Percentiles rank a stretch among this genome's conserved stretches.
Evolutionary conservation across 2,329 filamentous ascomycete genomes (phyloP).

Genomic region (Talaromyces sp.): DNA sequence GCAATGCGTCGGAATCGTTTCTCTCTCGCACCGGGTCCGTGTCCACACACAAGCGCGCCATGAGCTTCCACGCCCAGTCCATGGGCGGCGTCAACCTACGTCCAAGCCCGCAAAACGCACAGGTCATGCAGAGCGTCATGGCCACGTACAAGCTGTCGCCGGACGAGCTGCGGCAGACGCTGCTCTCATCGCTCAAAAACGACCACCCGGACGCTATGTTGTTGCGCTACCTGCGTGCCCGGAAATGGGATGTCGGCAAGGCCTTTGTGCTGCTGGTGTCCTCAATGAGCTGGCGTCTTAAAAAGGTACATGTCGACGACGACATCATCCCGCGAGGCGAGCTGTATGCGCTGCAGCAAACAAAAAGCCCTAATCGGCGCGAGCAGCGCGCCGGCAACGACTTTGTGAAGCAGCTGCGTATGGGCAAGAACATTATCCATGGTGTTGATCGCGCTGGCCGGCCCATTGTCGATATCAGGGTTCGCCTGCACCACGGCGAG

Average conservation of each 20-base stretch:
- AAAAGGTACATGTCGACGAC: constrained; percentile 75
- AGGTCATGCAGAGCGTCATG: constrained; percentile 73
- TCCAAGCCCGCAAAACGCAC: constrained; percentile 47
- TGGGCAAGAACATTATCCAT: constrained; percentile 89
- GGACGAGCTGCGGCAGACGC: constrained; percentile 67
- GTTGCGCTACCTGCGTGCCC: constrained; percentile 71
- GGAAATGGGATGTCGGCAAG: constrained; percentile 89
- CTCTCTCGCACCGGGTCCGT: constrained; percentile 2
- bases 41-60: constrained; percentile 7
- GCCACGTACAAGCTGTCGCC: constrained; percentile 58
- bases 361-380: constrained; percentile 49
- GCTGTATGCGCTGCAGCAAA: constrained; percentile 53
- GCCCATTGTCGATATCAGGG: constrained; percentile 77
- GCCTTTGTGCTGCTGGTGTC: constrained; percentile 87
- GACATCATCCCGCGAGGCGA: constrained; percentile 76
- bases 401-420: constrained; percentile 73
- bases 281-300: constrained; percentile 80
- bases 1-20: not conserved
- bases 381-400: constrained; percentile 64
- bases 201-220: constrained; percentile 83
- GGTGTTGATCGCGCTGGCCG: constrained; percentile 74
- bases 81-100: constrained; percentile 23
- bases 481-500: constrained; percentile 72
- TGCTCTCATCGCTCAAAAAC: constrained; percentile 88
- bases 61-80: constrained; percentile 14